These are phyloP conservation scores for Sarcomyxa edulis DNA, from an alignment of 768 basidiomycete genomes.

Conservation along the genomic window DNA sequence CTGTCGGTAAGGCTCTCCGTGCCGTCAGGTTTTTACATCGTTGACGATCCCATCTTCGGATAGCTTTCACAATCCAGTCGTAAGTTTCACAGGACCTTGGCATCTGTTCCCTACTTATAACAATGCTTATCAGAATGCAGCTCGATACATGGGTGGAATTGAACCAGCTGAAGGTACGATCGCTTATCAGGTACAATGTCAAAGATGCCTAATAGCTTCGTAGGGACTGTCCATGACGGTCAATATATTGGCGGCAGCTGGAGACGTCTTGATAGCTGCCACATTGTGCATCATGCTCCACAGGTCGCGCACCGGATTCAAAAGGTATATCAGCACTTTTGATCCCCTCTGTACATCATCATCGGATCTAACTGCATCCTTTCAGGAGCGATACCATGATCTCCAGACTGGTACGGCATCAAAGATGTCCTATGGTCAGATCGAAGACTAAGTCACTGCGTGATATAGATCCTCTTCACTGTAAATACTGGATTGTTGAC, in stretches of 20 bases:
- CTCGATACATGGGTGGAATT: slow-evolving; percentile 41
- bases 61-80: slow-evolving; percentile 46
- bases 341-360: slow-evolving; percentile 10
- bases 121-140: slow-evolving; percentile 28
- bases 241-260: slow-evolving; percentile 4
- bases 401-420: slow-evolving; percentile 23
- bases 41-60: slow-evolving; percentile 1
- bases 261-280: slow-evolving; percentile 6
- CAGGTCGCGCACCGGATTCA: slow-evolving; percentile 8
- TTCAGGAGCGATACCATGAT: slow-evolving; percentile 42
- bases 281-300: slow-evolving; percentile 6
- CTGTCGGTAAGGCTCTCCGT: slow-evolving; percentile 29
- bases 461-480: slow-evolving; percentile 6
- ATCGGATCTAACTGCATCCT: neutral
- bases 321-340: slow-evolving; percentile 1
- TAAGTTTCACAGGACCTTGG: slow-evolving; percentile 18
- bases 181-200: slow-evolving; percentile 1
- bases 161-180: slow-evolving; percentile 34
- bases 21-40: slow-evolving; percentile 3
- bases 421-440: slow-evolving; percentile 36
- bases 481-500: slow-evolving; percentile 8
- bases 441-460: slow-evolving; percentile 31
- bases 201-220: slow-evolving; percentile 5
- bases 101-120: slow-evolving; percentile 1
- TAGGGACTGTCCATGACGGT: slow-evolving; percentile 39